phyloP scores from a whole-genome alignment of 23 red algal genomes.

The Gracilaria gracilis region DNA sequence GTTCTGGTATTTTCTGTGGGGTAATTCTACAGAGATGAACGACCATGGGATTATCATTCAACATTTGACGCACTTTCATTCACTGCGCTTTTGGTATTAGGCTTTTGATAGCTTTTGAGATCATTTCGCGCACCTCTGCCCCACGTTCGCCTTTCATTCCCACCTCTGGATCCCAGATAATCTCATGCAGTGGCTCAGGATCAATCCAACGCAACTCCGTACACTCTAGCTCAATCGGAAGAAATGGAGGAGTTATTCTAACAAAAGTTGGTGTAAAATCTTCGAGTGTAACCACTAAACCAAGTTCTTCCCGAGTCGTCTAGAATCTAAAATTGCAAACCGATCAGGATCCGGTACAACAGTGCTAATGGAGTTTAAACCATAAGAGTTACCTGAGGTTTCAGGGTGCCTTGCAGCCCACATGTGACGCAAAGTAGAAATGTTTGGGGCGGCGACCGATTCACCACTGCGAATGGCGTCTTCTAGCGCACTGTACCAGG shows the following conservation, averaged over 20 bases:
- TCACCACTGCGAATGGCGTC: too few relatives aligned
- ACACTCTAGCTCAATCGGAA: constrained; percentile 63
- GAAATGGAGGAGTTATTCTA: constrained; percentile 79
- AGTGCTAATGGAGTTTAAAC: constrained; percentile 46
- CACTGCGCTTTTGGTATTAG: too few relatives aligned
- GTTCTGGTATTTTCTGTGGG: constrained; percentile 83
- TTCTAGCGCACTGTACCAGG: constrained; percentile 45
- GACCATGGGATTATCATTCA: constrained; percentile 72
- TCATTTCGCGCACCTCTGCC: too few relatives aligned
- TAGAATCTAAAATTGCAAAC: too few relatives aligned
- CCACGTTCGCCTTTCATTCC: too few relatives aligned
- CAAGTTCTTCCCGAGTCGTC: constrained; percentile 44
- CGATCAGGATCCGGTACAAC: constrained; percentile 29
- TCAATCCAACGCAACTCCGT: too few relatives aligned
- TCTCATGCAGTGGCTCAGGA: too few relatives aligned
- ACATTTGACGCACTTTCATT: too few relatives aligned
- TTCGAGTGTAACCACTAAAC: constrained; percentile 47
- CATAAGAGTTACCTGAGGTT: background rate
- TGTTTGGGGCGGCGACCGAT: constrained; percentile 49
- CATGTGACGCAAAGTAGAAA: constrained; percentile 40
- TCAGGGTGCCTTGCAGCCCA: constrained; percentile 59
- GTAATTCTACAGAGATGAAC: constrained; percentile 83
- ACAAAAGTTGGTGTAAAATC: constrained; percentile 77
- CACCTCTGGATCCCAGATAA: too few relatives aligned
- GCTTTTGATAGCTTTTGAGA: too few relatives aligned